phyloP scores from a whole-genome alignment of 2,329 filamentous ascomycete species.

The Aspergillus alliaceus region DNA sequence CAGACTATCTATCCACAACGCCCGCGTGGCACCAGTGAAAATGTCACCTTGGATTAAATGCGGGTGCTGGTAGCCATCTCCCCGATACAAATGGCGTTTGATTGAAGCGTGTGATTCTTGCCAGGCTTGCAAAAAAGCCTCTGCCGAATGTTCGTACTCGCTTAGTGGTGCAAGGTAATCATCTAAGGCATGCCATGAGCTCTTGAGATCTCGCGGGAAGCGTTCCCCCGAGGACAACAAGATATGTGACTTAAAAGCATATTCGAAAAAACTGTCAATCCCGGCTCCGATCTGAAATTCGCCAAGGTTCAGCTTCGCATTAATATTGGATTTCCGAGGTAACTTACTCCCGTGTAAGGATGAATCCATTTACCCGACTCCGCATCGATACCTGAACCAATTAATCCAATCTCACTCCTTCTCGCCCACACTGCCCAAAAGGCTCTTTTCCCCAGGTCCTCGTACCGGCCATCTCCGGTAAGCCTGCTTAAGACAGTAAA shows the following conservation, averaged over 20 bases:
- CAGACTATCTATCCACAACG: slow-evolving; percentile 94
- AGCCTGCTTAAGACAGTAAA: slow-evolving; percentile 88
- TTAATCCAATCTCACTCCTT: slow-evolving; percentile 79
- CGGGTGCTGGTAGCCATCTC: slow-evolving; percentile 72
- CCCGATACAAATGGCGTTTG: slow-evolving; percentile 85
- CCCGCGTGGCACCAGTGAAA: slow-evolving; percentile 80
- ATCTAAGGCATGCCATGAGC: slow-evolving; percentile 53
- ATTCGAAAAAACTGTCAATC: slow-evolving; percentile 98
- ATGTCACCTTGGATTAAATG: slow-evolving; percentile 92
- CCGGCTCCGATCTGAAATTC: slow-evolving; percentile 75
- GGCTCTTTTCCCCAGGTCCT: slow-evolving; percentile 82
- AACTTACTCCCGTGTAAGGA: slow-evolving; percentile 69
- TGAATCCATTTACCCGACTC: slow-evolving; percentile 89
- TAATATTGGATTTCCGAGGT: neutral
- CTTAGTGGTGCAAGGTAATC: slow-evolving; percentile 66
- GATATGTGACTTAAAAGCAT: slow-evolving; percentile 91
- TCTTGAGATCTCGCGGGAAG: slow-evolving; percentile 34
- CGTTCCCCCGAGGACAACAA: slow-evolving; percentile 72
- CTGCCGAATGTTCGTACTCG: slow-evolving; percentile 67
- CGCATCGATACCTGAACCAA: slow-evolving; percentile 89
- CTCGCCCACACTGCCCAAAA: slow-evolving; percentile 97
- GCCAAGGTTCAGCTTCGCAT: slow-evolving; percentile 4
- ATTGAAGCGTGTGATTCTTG: slow-evolving; percentile 82
- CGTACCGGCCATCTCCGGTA: slow-evolving; percentile 83
- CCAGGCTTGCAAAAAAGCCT: slow-evolving; percentile 80